Conservation (phyloP, 1,139 yeast species). For the Kurtzmaniella quercitrusa region DNA sequence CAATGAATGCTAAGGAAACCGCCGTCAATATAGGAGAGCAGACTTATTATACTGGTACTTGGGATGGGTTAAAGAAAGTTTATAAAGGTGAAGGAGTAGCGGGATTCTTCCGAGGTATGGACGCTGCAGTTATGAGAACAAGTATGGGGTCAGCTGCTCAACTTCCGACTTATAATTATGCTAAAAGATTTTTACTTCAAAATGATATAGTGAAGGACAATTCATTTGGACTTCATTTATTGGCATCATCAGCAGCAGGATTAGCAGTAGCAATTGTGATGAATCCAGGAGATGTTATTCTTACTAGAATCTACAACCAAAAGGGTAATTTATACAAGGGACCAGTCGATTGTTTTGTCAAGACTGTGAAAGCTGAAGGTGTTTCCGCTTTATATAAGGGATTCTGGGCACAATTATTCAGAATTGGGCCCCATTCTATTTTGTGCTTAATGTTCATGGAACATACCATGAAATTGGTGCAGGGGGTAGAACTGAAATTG, state of each 20-base stretch:
- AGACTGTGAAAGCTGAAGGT: constrained; percentile 85
- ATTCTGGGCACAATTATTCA: constrained; percentile 83
- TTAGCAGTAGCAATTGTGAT: constrained; percentile 90
- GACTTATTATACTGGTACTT: constrained; percentile 70
- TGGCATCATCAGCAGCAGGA: constrained; percentile 79
- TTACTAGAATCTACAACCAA: constrained; percentile 93
- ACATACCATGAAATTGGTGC: constrained; percentile 71
- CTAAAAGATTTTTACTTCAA: constrained; percentile 55
- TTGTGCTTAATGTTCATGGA: constrained; percentile 92
- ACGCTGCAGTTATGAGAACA: constrained; percentile 90
- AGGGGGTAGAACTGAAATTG: constrained; percentile 33
- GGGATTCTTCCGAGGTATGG: constrained; percentile 87
- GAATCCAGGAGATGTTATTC: constrained; percentile 96
- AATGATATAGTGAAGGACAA: constrained; percentile 50
- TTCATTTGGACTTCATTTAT: constrained; percentile 68
- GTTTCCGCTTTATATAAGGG: constrained; percentile 86
- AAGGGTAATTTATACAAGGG: constrained; percentile 83
- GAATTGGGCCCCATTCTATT: constrained; percentile 95
- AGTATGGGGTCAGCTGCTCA: constrained; percentile 97
- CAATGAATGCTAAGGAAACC: constrained; percentile 20
- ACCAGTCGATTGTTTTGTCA: constrained; percentile 81
- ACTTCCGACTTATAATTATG: constrained; percentile 82
- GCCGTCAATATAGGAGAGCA: constrained; percentile 68
- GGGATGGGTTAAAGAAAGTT: constrained; percentile 65
- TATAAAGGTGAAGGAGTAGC: constrained; percentile 63